Evolutionary conservation across 2,329 filamentous ascomycete species (phyloP).

Genomic region (Fusarium bactridioides): DNA sequence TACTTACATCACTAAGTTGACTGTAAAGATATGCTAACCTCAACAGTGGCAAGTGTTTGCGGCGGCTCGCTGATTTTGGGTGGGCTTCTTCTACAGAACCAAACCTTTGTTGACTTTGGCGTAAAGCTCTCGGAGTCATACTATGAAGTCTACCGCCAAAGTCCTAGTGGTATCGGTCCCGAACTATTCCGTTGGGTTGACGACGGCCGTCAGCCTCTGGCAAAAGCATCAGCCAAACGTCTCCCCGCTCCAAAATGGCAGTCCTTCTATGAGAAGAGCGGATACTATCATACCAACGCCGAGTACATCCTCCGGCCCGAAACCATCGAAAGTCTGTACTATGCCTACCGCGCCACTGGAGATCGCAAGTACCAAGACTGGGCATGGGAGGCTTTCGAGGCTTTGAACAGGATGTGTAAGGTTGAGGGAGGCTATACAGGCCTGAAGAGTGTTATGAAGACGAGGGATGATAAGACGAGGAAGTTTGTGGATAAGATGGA

Average conservation of each 20-base stretch:
- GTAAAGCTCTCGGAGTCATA: not conserved
- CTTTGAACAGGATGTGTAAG: conserved; percentile 1
- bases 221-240: conserved; percentile 9
- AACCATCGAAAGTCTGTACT: conserved; percentile 30
- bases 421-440: conserved; percentile 16
- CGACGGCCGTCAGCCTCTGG: conserved; percentile 11
- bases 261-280: conserved; percentile 20
- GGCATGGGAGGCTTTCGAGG: conserved; percentile 29
- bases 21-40: not conserved
- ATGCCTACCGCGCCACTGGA: conserved; percentile 28
- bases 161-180: conserved; percentile 20
- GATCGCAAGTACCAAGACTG: conserved; percentile 22
- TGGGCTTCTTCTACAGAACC: not conserved
- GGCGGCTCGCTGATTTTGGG: not conserved
- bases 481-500: conserved; percentile 33
- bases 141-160: conserved; percentile 29
- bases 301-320: conserved; percentile 32
- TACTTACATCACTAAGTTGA: not conserved
- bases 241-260: conserved; percentile 5
- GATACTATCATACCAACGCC: conserved; percentile 9
- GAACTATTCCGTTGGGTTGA: conserved; percentile 35
- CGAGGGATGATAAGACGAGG: not conserved
- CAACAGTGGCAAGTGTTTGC: conserved; percentile 1
- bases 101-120: conserved; percentile 1
- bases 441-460: conserved; percentile 15